These are phyloP conservation scores for Amaranthus cruentus DNA, from an alignment of 148 eudicot genomes.

Conservation along the genomic window DNA sequence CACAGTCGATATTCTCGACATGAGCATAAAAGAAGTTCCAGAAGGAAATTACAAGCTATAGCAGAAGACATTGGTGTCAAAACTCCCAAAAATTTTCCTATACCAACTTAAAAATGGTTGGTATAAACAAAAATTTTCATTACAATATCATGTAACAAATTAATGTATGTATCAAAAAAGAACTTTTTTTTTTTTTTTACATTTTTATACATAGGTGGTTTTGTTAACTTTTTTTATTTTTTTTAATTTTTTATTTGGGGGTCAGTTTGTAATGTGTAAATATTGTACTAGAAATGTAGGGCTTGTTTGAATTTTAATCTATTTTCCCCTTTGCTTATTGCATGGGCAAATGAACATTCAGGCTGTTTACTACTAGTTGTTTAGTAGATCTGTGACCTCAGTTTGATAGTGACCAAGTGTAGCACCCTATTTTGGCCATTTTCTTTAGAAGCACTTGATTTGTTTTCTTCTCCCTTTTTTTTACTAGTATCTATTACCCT, in stretches of 20 bases:
- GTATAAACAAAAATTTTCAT: constrained; percentile 17
- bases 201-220: constrained; percentile 26
- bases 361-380: background rate
- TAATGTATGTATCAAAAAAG: constrained; percentile 38
- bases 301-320: background rate
- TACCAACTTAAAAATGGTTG: constrained; percentile 21
- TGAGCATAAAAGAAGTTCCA: constrained; percentile 46
- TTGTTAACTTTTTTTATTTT: constrained; percentile 1
- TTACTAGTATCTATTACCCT: too few species aligned
- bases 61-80: background rate
- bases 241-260: background rate
- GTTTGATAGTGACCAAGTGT: constrained; percentile 42
- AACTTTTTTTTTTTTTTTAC: constrained; percentile 5
- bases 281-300: constrained; percentile 26
- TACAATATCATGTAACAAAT: constrained; percentile 30
- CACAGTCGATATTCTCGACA: constrained; percentile 42
- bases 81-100: constrained; percentile 24
- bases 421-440: constrained; percentile 24
- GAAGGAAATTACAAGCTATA: constrained; percentile 27
- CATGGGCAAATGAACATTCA: constrained; percentile 24
- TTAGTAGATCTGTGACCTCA: constrained; percentile 41
- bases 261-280: constrained; percentile 20
- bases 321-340: background rate
- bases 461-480: constrained; percentile 1
- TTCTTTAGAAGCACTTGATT: constrained; percentile 13